Evolutionary conservation across 306 rosid genomes (phyloP).

Genomic region (Psophocarpus tetragonolobus): DNA sequence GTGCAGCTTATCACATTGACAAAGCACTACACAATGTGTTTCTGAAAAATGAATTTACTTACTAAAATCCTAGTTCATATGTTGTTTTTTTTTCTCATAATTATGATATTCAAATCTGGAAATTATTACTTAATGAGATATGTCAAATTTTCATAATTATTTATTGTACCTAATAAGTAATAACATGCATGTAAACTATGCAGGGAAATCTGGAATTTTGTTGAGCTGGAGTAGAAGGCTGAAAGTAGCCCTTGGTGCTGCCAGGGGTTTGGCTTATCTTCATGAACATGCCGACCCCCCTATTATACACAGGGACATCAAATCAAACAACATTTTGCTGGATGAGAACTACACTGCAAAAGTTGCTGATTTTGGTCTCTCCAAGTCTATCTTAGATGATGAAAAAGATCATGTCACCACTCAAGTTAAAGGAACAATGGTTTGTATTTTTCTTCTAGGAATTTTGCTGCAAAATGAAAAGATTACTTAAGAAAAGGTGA

Average conservation of each 20-base stretch:
- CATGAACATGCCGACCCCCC: conserved; percentile 70
- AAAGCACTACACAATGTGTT: neutral
- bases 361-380: conserved; percentile 75
- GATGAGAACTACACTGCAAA: conserved; percentile 54
- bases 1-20: neutral
- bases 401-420: conserved; percentile 52
- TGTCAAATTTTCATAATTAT: neutral
- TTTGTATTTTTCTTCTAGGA: conserved; percentile 30
- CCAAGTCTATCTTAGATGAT: conserved; percentile 48
- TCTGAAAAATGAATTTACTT: neutral
- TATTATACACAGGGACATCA: conserved; percentile 72
- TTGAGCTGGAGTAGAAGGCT: conserved; percentile 67
- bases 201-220: conserved; percentile 51
- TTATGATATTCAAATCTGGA: neutral
- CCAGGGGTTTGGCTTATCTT: conserved; percentile 68
- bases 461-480: neutral
- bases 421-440: conserved; percentile 74
- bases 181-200: conserved; percentile 1
- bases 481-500: neutral
- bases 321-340: conserved; percentile 63
- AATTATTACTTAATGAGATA: neutral
- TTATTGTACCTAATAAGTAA: neutral
- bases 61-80: neutral
- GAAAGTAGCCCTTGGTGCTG: conserved; percentile 54
- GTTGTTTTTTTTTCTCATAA: neutral